phyloP scores from a whole-genome alignment of 495 filamentous ascomycete species.

The Cetradonia linearis region DNA sequence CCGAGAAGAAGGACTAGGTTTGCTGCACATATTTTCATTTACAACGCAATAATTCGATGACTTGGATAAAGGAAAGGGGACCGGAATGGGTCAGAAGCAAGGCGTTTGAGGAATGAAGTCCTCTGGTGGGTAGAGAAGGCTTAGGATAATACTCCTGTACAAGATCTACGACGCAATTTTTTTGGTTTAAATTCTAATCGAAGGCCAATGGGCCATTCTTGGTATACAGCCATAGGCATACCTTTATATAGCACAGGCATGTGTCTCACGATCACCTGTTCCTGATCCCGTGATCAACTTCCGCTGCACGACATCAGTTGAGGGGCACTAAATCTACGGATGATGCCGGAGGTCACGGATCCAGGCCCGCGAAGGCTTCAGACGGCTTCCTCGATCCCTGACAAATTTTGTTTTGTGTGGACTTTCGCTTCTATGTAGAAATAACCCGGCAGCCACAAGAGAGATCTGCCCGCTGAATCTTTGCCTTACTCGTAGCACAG shows the following conservation, averaged over 20 bases:
- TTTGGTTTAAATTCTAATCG: constrained; percentile 6
- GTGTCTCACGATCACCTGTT: not conserved
- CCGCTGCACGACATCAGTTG: constrained; percentile 15
- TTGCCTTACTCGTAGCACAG: not conserved
- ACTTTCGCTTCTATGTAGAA: no score
- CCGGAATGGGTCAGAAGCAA: constrained; percentile 7
- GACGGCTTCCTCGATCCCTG: constrained; percentile 5
- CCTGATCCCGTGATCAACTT: constrained; percentile 15
- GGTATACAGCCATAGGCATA: not conserved
- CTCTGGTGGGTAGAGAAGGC: not conserved
- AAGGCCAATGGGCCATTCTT: not conserved
- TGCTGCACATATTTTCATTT: constrained; percentile 11
- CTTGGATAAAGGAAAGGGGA: not conserved
- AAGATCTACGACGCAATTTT: not conserved
- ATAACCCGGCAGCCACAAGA: not conserved
- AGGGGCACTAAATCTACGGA: constrained; percentile 12
- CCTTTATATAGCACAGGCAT: constrained; percentile 4
- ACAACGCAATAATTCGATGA: constrained; percentile 12
- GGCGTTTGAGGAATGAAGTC: constrained; percentile 7
- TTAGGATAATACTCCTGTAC: constrained; percentile 1
- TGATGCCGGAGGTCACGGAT: constrained; percentile 13
- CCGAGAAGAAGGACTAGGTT: not conserved
- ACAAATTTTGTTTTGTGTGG: no score
- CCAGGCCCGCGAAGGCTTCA: not conserved
- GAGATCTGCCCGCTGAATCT: constrained; percentile 9